Percentiles rank a stretch among this genome's conserved stretches.
These are phyloP conservation scores for Dictyostelium intermedium DNA, from an alignment of 78 protist genomes.

Conservation along the genomic window DNA sequence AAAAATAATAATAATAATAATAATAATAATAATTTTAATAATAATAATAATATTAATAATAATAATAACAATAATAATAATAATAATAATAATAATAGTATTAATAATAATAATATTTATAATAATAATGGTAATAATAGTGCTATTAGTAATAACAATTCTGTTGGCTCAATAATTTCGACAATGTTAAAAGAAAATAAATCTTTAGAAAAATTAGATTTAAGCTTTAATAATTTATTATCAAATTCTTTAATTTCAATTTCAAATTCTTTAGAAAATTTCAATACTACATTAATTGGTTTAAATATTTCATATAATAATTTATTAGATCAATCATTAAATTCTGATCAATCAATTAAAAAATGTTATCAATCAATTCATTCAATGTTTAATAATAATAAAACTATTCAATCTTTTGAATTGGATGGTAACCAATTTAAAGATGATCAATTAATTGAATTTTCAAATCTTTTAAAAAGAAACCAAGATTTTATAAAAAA, in stretches of 20 bases:
- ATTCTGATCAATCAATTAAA: slow-evolving; percentile 29
- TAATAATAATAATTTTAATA: too few relatives aligned
- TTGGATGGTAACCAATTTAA: slow-evolving; percentile 31
- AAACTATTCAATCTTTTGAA: not conserved
- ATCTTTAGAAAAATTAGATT: not conserved
- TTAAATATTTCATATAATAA: slow-evolving; percentile 12
- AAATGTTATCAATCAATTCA: slow-evolving; percentile 5
- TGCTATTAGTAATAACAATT: not conserved
- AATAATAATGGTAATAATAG: too few relatives aligned
- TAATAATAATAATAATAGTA: too few relatives aligned
- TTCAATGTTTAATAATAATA: not conserved
- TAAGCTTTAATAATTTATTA: not conserved
- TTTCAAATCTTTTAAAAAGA: not conserved
- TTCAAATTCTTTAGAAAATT: not conserved
- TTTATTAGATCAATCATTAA: not conserved
- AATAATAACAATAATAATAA: too few relatives aligned
- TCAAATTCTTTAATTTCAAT: slow-evolving; percentile 21
- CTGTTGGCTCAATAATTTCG: not conserved
- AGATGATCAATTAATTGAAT: not conserved
- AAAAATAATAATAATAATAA: too few relatives aligned
- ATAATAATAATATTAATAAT: too few relatives aligned
- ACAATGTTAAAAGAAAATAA: slow-evolving; percentile 33
- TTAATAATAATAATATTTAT: too few relatives aligned
- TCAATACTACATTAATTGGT: not conserved
- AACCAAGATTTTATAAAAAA: not conserved